Evolutionary conservation across 2,329 filamentous ascomycete species (phyloP).

Genomic region (Penicillium brasilianum): DNA sequence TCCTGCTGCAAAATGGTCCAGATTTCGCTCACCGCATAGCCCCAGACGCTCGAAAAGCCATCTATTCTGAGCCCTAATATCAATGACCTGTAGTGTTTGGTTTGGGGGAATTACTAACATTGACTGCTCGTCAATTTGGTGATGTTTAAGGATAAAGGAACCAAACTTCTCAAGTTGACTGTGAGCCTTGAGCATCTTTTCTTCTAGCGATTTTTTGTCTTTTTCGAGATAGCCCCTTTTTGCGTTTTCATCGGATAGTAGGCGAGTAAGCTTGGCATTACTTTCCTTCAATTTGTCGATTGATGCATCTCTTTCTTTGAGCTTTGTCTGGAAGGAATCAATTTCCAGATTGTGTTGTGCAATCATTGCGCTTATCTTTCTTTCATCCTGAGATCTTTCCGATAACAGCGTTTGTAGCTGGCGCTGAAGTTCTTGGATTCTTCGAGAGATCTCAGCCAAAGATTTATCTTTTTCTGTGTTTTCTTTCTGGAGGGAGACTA

Average conservation of each 20-base stretch:
- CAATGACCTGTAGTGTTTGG: neutral
- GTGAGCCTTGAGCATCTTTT: slow-evolving; percentile 6
- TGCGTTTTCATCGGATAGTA: slow-evolving; percentile 1
- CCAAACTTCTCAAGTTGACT: slow-evolving; percentile 9
- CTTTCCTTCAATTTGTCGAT: slow-evolving; percentile 7
- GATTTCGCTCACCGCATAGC: neutral
- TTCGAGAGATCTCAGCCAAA: slow-evolving; percentile 10
- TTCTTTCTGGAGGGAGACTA: slow-evolving; percentile 6
- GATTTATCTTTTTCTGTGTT: slow-evolving; percentile 8
- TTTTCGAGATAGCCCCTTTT: slow-evolving; percentile 8
- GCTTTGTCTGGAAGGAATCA: slow-evolving; percentile 6
- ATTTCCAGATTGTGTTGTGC: slow-evolving; percentile 3
- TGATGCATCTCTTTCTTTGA: slow-evolving; percentile 11
- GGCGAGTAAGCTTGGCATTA: neutral
- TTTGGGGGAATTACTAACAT: slow-evolving; percentile 8
- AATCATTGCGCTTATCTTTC: slow-evolving; percentile 8
- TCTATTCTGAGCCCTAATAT: neutral
- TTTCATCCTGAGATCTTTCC: slow-evolving; percentile 11
- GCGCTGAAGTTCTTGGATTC: slow-evolving; percentile 8
- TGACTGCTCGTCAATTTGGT: slow-evolving; percentile 9
- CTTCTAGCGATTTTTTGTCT: slow-evolving; percentile 9
- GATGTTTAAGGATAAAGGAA: slow-evolving; percentile 9
- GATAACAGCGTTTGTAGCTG: slow-evolving; percentile 8
- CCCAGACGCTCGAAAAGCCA: slow-evolving; percentile 3
- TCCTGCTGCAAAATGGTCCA: slow-evolving; percentile 4